Evolutionary conservation across 768 basidiomycete genomes (phyloP), one percentile per base, ranked within the genome.

Genomic region (Leucosporidium creatinivorum): DNA sequence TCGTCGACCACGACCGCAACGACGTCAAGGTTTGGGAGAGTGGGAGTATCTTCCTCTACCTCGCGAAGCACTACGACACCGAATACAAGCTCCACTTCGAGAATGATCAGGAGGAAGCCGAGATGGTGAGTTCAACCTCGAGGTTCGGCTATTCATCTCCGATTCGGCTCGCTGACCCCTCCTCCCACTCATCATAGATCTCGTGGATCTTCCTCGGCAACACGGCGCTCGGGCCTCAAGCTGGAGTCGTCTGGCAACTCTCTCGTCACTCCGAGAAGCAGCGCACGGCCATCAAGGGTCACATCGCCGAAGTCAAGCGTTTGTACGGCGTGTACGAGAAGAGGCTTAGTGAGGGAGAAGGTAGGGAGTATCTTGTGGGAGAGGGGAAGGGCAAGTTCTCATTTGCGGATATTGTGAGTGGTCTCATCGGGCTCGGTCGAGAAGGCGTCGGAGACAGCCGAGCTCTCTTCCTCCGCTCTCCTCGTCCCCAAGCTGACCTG

Each of bases 141-240:
- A 17, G 39, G 10, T 30, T 31, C 17, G 47, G 17, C 12, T 39
- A 15, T 30, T 12, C 26, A 4, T 15, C n/a, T n/a, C 13, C 8
- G 49, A 17, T 19, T 50, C 25, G 50, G 3, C 39, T 28, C 26
- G 12, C 49, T 21, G 49, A 59, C 26, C 36, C 18, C 48, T 5
- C 49, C 4, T 36, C 15, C 30, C 9, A 21, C 33, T 28, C 5
- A 25, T 10, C 5, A 21, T 33, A 65, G 79, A 74, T 89, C 28
- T 89, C 90, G 74, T 94, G 91, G 92, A 84, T 92, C 61, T 90
- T 91, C 80, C 93, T 91, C 73, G 83, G 85, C 21, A 77, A 78
- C 57, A 76, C 79, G 2, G 68, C 64, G 0, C 26, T 49, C 21
- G 68, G 64, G 2, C 63, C 68, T 0, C 39, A 65, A 65, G 63